Conservation (phyloP, 1,139 yeast species). For the Yamadazyma friedrichii region DNA sequence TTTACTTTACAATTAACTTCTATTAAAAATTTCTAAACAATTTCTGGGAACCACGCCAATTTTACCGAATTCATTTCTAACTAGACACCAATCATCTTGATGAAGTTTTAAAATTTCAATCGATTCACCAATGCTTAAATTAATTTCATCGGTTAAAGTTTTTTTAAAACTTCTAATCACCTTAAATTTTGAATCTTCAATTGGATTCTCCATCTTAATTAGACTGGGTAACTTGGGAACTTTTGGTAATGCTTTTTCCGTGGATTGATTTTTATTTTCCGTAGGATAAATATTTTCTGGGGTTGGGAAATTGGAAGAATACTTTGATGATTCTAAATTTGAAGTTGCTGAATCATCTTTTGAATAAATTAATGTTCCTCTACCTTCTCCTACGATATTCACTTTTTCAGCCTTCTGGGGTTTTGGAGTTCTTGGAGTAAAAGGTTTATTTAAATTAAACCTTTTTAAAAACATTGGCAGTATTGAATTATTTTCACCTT, state of each 20-base stretch:
- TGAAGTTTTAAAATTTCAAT: constrained; percentile 27
- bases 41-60: constrained; percentile 37
- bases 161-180: constrained; percentile 29
- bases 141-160: constrained; percentile 34
- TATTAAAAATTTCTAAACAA: constrained; percentile 20
- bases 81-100: constrained; percentile 43
- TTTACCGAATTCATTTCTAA: constrained; percentile 25
- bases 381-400: constrained; percentile 1
- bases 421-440: constrained; percentile 13
- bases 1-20: too few species aligned
- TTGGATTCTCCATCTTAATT: constrained; percentile 13
- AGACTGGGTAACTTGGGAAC: constrained; percentile 21
- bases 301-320: constrained; percentile 3
- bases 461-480: constrained; percentile 38
- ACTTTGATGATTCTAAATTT: neutral
- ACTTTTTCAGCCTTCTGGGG: constrained; percentile 1
- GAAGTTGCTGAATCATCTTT: neutral
- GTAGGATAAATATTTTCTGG: neutral
- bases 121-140: constrained; percentile 31
- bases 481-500: constrained; percentile 8
- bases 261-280: neutral
- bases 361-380: constrained; percentile 1
- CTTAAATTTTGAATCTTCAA: constrained; percentile 15
- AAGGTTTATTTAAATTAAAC: constrained; percentile 27
- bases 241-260: constrained; percentile 1